These are phyloP conservation scores for Silene uniflora DNA, from an alignment of 148 eudicot species.

Conservation along the genomic window DNA sequence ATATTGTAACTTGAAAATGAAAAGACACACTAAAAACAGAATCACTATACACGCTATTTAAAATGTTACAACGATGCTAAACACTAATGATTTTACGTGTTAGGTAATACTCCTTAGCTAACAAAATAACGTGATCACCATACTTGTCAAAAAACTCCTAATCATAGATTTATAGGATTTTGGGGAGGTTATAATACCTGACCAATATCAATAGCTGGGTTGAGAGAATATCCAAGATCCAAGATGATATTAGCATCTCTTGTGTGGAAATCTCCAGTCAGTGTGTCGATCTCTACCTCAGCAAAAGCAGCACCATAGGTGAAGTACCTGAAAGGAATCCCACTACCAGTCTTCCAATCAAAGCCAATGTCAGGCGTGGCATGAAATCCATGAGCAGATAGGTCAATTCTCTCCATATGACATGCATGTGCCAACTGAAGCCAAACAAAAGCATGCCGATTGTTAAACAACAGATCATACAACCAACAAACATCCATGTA, in stretches of 20 bases:
- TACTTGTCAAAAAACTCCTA: not conserved
- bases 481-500: not conserved
- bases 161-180: not conserved
- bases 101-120: not conserved
- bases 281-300: slow-evolving; percentile 88
- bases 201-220: slow-evolving; percentile 97
- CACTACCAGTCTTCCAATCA: slow-evolving; percentile 85
- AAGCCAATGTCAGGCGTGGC: slow-evolving; percentile 85
- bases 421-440: slow-evolving; percentile 72
- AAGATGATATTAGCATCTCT: slow-evolving; percentile 70
- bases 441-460: slow-evolving; percentile 11
- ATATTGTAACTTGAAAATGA: too few relatives aligned
- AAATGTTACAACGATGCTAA: not conserved
- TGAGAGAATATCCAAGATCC: slow-evolving; percentile 88
- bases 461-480: not conserved
- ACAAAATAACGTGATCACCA: not conserved
- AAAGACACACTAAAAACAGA: too few relatives aligned
- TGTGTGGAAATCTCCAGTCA: slow-evolving; percentile 94
- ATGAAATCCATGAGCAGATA: slow-evolving; percentile 92
- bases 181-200: slow-evolving; percentile 44
- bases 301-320: slow-evolving; percentile 96
- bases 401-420: slow-evolving; percentile 82
- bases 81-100: not conserved
- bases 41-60: too few relatives aligned
- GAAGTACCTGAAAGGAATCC: slow-evolving; percentile 75